These are phyloP conservation scores for Nemania diffusa DNA, from an alignment of 2,329 filamentous ascomycete genomes.

Conservation along the genomic window DNA sequence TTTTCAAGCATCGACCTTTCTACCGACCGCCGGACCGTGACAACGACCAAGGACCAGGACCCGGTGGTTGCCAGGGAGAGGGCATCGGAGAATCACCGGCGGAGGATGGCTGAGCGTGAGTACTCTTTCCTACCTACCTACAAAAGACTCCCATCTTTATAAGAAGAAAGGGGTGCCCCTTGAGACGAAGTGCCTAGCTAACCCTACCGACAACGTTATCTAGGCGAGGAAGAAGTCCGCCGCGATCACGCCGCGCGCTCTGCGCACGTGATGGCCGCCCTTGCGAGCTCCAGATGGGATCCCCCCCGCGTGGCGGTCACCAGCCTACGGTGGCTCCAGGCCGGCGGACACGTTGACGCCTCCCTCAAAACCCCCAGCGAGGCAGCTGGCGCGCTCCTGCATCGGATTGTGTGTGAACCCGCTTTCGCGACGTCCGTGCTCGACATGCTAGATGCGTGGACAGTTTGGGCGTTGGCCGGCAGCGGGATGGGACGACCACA, in stretches of 20 bases:
- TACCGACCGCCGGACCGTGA: background rate
- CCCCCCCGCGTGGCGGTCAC: constrained; percentile 1
- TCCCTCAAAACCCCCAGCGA: constrained; percentile 3
- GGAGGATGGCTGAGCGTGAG: constrained; percentile 7
- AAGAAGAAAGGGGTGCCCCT: constrained; percentile 1
- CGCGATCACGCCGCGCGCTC: constrained; percentile 1
- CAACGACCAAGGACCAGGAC: constrained; percentile 3
- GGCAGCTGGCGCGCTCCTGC: constrained; percentile 6
- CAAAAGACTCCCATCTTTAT: background rate
- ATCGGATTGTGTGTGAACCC: constrained; percentile 3
- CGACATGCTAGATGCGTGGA: constrained; percentile 1
- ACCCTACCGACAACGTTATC: constrained; percentile 1
- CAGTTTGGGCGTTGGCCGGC: background rate
- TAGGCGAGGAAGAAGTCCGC: constrained; percentile 7
- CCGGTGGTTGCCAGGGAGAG: constrained; percentile 1
- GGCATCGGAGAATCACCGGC: constrained; percentile 5
- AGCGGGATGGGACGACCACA: constrained; percentile 5
- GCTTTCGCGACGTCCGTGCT: constrained; percentile 1
- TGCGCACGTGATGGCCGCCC: constrained; percentile 1
- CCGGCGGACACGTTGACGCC: background rate
- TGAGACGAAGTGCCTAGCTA: constrained; percentile 1
- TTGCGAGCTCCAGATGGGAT: constrained; percentile 7
- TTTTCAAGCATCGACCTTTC: background rate
- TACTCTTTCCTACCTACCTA: constrained; percentile 1
- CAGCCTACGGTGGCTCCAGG: constrained; percentile 5